A percentile compares a stretch with the other conserved stretches of the same genome.
Evolutionary conservation across 768 basidiomycete genomes (phyloP).

Genomic region (Albatrellus ellisii): DNA sequence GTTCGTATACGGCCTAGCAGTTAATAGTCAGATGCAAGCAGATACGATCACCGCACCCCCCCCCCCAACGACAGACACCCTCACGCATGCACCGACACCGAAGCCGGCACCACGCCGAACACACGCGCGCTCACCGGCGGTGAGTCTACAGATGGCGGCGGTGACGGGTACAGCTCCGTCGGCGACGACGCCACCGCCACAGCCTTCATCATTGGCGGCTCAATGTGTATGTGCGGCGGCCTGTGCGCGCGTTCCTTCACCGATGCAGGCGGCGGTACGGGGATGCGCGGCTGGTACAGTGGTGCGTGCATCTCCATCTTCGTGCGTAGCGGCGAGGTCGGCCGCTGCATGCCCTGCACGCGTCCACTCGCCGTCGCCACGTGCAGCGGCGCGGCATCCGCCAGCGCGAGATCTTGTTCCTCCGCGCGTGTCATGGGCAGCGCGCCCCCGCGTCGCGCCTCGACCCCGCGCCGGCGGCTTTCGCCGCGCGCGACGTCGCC

Average conservation of each 20-base stretch:
- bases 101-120: not conserved
- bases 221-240: slow-evolving; percentile 19
- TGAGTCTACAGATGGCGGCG: slow-evolving; percentile 27
- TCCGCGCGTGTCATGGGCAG: slow-evolving; percentile 49
- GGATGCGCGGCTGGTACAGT: slow-evolving; percentile 16
- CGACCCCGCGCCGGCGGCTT: slow-evolving; percentile 69
- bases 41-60: not conserved
- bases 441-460: slow-evolving; percentile 53
- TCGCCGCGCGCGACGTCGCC: slow-evolving; percentile 88
- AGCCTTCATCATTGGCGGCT: slow-evolving; percentile 17
- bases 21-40: not conserved
- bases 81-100: slow-evolving; percentile 5
- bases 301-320: slow-evolving; percentile 9
- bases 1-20: no score
- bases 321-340: slow-evolving; percentile 6
- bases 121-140: slow-evolving; percentile 17
- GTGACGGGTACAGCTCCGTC: slow-evolving; percentile 25
- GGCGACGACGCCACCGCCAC: slow-evolving; percentile 13
- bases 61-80: not conserved
- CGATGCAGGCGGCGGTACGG: slow-evolving; percentile 6
- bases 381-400: slow-evolving; percentile 20
- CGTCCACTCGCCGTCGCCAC: not conserved
- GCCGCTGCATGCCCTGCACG: not conserved
- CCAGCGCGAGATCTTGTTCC: slow-evolving; percentile 40
- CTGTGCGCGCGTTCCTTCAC: not conserved